Evolutionary conservation across 306 rosid genomes (phyloP).

Genomic region (Fagus crenata): DNA sequence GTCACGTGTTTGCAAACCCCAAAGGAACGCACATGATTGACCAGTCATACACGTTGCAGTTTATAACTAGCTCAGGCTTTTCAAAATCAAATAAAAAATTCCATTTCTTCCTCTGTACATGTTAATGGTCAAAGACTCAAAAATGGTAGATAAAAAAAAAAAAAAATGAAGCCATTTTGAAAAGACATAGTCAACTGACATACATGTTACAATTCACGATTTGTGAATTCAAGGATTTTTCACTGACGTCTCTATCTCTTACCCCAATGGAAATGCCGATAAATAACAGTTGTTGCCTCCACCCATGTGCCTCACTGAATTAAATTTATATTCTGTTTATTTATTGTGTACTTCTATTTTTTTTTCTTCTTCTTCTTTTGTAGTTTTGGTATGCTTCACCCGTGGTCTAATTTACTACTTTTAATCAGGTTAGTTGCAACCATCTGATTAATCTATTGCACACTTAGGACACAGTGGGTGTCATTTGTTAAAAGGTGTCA

Average conservation of each 20-base stretch:
- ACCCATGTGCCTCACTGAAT: conserved; percentile 25
- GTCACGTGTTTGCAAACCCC: conserved; percentile 41
- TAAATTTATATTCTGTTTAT: background rate
- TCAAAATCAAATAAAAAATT: background rate
- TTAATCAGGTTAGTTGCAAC: background rate
- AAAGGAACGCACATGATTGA: background rate
- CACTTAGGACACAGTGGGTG: background rate
- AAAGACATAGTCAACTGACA: no score
- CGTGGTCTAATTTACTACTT: background rate
- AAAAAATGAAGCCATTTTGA: no score
- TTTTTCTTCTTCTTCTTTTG: no score
- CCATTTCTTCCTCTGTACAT: background rate
- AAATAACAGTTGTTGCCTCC: conserved; percentile 40
- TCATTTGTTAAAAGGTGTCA: background rate
- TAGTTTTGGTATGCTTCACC: background rate
- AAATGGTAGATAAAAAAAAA: no score
- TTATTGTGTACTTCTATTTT: background rate
- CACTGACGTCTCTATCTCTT: conserved; percentile 29
- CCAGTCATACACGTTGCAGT: background rate
- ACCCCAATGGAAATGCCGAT: conserved; percentile 39
- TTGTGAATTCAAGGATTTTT: conserved; percentile 23
- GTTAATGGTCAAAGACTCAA: background rate
- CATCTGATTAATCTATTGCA: background rate
- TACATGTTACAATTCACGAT: background rate
- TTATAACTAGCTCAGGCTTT: background rate